phyloP scores from a whole-genome alignment of 164 flowering plant species.

The Chimonanthus praecox region DNA sequence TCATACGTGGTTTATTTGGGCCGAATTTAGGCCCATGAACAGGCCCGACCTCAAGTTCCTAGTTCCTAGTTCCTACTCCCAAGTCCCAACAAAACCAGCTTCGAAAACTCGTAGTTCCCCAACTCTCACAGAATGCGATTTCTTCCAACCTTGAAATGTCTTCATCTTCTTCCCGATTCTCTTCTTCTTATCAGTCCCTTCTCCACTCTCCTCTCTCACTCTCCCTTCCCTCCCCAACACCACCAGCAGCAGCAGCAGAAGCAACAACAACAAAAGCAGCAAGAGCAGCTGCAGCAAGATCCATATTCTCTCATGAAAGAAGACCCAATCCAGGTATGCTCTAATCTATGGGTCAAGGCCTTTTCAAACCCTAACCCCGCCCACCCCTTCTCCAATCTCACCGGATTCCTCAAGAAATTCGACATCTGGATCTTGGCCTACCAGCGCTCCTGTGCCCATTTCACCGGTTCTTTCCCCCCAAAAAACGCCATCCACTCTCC shows the following conservation, averaged over 20 bases:
- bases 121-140: background rate
- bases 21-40: background rate
- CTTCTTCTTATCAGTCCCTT: conserved; percentile 6
- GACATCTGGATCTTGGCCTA: conserved; percentile 95
- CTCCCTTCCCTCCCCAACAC: conserved; percentile 8
- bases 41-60: background rate
- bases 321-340: conserved; percentile 71
- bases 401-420: conserved; percentile 77
- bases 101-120: background rate
- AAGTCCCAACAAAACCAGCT: background rate
- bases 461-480: conserved; percentile 81
- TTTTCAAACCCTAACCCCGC: conserved; percentile 38
- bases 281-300: conserved; percentile 24
- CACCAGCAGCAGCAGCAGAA: conserved; percentile 4
- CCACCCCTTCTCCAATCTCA: conserved; percentile 56
- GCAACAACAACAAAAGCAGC: conserved; percentile 5
- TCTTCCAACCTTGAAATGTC: background rate
- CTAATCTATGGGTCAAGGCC: conserved; percentile 69
- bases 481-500: conserved; percentile 52
- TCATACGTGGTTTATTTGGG: no score
- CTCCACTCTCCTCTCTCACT: conserved; percentile 15
- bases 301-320: conserved; percentile 68
- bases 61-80: background rate
- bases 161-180: conserved; percentile 1
- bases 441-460: conserved; percentile 75